These are phyloP conservation scores for Chalciporus sphaerocephalus DNA, from an alignment of 768 basidiomycete genomes.

Conservation along the genomic window DNA sequence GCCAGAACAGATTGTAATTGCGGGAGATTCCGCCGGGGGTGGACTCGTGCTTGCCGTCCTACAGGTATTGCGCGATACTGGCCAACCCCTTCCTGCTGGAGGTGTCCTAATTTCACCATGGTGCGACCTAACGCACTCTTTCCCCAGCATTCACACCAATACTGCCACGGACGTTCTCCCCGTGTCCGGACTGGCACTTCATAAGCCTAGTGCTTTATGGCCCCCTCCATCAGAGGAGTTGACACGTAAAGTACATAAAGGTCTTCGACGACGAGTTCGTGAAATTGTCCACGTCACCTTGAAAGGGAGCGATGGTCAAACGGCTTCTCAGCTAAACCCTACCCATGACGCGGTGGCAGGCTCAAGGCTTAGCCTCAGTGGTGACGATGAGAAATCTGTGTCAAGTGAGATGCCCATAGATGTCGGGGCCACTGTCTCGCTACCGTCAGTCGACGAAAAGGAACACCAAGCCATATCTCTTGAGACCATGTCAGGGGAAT, in stretches of 20 bases:
- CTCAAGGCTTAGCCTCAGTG: constrained; percentile 9
- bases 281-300: constrained; percentile 44
- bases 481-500: constrained; percentile 46
- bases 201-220: constrained; percentile 77
- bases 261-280: constrained; percentile 57
- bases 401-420: constrained; percentile 38
- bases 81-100: constrained; percentile 80
- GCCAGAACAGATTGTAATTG: constrained; percentile 77
- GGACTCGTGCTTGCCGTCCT: constrained; percentile 80
- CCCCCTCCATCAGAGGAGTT: constrained; percentile 70
- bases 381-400: constrained; percentile 7
- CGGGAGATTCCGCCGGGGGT: constrained; percentile 93
- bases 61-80: constrained; percentile 81
- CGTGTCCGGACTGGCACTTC: constrained; percentile 66
- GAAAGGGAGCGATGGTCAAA: constrained; percentile 10
- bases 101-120: constrained; percentile 90
- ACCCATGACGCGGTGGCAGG: constrained; percentile 5
- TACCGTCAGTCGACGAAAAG: constrained; percentile 37
- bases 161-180: constrained; percentile 83
- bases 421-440: constrained; percentile 44
- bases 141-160: constrained; percentile 82
- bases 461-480: constrained; percentile 45
- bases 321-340: background rate
- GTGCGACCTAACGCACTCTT: constrained; percentile 92
- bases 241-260: constrained; percentile 51